Evolutionary conservation across 1,284 basidiomycete genomes (phyloP).

Genomic region (Ganoderma leucocontextum): DNA sequence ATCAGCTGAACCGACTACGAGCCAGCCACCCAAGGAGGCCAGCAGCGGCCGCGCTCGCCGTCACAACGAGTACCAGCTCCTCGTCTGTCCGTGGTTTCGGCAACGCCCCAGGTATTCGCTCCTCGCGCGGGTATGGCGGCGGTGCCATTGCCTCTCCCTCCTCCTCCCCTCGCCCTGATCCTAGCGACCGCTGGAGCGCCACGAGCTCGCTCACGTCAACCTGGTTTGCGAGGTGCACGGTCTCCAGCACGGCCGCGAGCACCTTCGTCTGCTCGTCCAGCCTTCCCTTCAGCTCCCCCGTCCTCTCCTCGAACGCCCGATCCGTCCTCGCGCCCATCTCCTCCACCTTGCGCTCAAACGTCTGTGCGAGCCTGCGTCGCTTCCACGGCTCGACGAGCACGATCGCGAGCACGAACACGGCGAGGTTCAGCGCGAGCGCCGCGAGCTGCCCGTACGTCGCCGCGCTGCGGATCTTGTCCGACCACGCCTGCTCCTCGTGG

Average conservation of each 20-base stretch:
- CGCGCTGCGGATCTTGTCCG: conserved; percentile 93
- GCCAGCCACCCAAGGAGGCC: conserved; percentile 39
- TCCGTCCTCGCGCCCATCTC: conserved; percentile 67
- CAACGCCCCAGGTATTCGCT: conserved; percentile 19
- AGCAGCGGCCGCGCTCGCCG: conserved; percentile 33
- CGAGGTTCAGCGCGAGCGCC: conserved; percentile 84
- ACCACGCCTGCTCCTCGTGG: conserved; percentile 98
- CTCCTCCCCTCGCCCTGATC: conserved; percentile 26
- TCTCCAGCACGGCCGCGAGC: conserved; percentile 43
- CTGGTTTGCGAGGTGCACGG: conserved; percentile 33
- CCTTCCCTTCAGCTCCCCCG: conserved; percentile 56
- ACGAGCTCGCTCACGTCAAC: conserved; percentile 25
- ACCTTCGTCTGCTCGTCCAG: conserved; percentile 60
- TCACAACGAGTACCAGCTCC: conserved; percentile 30
- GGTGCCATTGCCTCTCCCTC: conserved; percentile 3
- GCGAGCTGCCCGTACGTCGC: conserved; percentile 90
- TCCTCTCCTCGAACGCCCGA: conserved; percentile 38
- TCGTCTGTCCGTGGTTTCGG: conserved; percentile 24
- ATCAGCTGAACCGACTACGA: conserved; percentile 37
- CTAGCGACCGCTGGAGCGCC: conserved; percentile 25
- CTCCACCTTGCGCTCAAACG: conserved; percentile 86
- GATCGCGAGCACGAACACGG: conserved; percentile 90
- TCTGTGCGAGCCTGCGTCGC: conserved; percentile 80
- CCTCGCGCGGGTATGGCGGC: conserved; percentile 12
- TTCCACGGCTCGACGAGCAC: conserved; percentile 95